A percentile compares a stretch with the other conserved stretches of the same genome.
phyloP scores from a whole-genome alignment of 139 green algal species.

The Coccomyxa sp. region DNA sequence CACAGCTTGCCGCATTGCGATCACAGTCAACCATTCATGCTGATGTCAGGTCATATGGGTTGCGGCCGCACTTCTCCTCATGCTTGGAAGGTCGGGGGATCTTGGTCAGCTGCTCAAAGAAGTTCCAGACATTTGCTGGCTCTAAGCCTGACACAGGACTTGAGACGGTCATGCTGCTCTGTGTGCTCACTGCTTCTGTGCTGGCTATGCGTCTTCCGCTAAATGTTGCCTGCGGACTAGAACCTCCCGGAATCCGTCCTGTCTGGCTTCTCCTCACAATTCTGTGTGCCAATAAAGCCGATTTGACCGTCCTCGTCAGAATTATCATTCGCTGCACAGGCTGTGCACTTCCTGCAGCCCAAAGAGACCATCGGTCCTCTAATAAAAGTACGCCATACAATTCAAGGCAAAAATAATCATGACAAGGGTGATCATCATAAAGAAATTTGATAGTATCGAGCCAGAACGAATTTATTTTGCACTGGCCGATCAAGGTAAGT shows the following conservation, averaged over 20 bases:
- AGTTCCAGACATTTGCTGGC: constrained; percentile 31
- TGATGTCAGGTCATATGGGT: background rate
- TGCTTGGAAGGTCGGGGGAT: constrained; percentile 62
- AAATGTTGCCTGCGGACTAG: background rate
- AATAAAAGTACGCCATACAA: too few relatives aligned
- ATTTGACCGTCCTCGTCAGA: background rate
- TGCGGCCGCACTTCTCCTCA: constrained; percentile 38
- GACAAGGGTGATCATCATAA: too few relatives aligned
- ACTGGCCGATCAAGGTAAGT: too few relatives aligned
- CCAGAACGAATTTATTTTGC: too few relatives aligned
- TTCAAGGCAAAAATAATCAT: too few relatives aligned
- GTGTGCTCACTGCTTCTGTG: background rate
- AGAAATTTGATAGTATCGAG: too few relatives aligned
- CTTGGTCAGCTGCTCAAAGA: constrained; percentile 34
- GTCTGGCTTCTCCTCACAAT: background rate
- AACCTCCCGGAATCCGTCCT: background rate
- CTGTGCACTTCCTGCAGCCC: too few relatives aligned
- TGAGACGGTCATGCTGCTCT: background rate
- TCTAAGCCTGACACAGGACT: constrained; percentile 14
- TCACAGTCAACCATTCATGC: too few relatives aligned
- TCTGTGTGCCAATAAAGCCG: background rate
- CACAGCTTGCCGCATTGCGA: background rate
- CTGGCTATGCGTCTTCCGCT: background rate
- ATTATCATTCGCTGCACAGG: background rate
- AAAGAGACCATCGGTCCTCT: too few relatives aligned